phyloP scores from a whole-genome alignment of 805 yeast genomes.

The Yarrowia sp. region DNA sequence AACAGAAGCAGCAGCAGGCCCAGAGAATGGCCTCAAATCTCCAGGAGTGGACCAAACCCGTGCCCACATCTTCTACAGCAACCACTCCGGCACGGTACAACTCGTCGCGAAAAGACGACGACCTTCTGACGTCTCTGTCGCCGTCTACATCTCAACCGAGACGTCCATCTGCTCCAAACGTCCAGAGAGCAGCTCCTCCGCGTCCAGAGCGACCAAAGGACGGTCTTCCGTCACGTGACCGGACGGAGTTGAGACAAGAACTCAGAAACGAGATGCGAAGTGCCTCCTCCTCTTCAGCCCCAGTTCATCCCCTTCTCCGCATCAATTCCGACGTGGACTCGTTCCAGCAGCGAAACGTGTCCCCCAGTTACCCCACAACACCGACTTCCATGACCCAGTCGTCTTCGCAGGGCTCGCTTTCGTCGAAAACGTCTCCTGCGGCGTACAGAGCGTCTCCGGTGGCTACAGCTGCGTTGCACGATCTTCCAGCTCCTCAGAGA shows the following conservation, averaged over 20 bases:
- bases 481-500: slow-evolving; percentile 1
- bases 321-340: slow-evolving; percentile 13
- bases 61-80: not conserved
- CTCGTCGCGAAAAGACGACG: not conserved
- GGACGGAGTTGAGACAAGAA: slow-evolving; percentile 6
- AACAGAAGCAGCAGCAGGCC: slow-evolving; percentile 12
- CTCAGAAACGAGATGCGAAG: slow-evolving; percentile 9
- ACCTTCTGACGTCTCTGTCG: not conserved
- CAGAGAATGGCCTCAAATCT: slow-evolving; percentile 20
- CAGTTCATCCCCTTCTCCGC: slow-evolving; percentile 11
- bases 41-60: slow-evolving; percentile 26
- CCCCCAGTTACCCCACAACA: slow-evolving; percentile 1
- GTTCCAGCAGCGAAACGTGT: not conserved
- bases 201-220: slow-evolving; percentile 15
- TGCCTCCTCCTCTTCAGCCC: not conserved
- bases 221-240: slow-evolving; percentile 5
- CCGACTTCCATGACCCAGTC: slow-evolving; percentile 21
- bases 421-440: slow-evolving; percentile 8
- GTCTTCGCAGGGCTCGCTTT: slow-evolving; percentile 18
- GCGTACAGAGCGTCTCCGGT: slow-evolving; percentile 18
- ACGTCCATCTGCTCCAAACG: slow-evolving; percentile 12
- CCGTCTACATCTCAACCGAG: not conserved
- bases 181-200: slow-evolving; percentile 1
- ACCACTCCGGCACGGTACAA: not conserved
- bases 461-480: slow-evolving; percentile 6